A percentile compares a stretch with the other conserved stretches of the same genome.
Conservation (phyloP, 768 basidiomycete genomes). For the Leccinum rimulosum region DNA sequence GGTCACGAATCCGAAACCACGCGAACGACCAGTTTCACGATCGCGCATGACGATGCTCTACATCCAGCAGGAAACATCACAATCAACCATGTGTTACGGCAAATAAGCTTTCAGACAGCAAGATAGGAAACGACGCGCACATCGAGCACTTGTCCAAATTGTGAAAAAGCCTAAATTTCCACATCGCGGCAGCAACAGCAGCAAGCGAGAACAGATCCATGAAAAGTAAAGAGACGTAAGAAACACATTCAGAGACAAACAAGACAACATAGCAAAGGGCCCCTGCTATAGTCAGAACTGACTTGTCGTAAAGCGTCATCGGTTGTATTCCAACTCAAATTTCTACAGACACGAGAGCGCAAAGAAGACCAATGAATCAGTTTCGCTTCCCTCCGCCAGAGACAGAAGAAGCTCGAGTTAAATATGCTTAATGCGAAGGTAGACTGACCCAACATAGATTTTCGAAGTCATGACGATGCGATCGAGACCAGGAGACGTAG, state of each 20-base stretch:
- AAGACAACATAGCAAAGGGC: slow-evolving; percentile 47
- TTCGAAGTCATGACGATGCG: slow-evolving; percentile 67
- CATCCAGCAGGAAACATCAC: slow-evolving; percentile 35
- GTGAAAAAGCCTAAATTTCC: slow-evolving; percentile 70
- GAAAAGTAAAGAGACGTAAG: slow-evolving; percentile 31
- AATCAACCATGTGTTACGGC: slow-evolving; percentile 1
- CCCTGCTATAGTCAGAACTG: slow-evolving; percentile 54
- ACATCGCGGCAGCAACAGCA: slow-evolving; percentile 19
- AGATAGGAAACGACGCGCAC: slow-evolving; percentile 61
- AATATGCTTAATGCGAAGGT: slow-evolving; percentile 46
- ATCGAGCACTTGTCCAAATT: slow-evolving; percentile 83
- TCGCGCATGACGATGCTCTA: slow-evolving; percentile 98
- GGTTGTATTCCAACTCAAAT: slow-evolving; percentile 95
- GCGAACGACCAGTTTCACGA: slow-evolving; percentile 94
- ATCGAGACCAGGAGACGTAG: slow-evolving; percentile 25
- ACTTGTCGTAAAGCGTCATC: slow-evolving; percentile 89
- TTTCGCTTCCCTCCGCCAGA: slow-evolving; percentile 44
- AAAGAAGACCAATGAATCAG: slow-evolving; percentile 50
- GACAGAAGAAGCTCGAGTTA: slow-evolving; percentile 45
- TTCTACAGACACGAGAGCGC: slow-evolving; percentile 60
- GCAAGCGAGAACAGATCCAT: slow-evolving; percentile 19
- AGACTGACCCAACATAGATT: slow-evolving; percentile 94
- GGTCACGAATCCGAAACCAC: slow-evolving; percentile 97
- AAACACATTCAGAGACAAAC: slow-evolving; percentile 31
- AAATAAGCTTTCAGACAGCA: slow-evolving; percentile 21